These are phyloP conservation scores for Arthrinium puccinioides DNA, from an alignment of 2,329 filamentous ascomycete species.

Conservation along the genomic window DNA sequence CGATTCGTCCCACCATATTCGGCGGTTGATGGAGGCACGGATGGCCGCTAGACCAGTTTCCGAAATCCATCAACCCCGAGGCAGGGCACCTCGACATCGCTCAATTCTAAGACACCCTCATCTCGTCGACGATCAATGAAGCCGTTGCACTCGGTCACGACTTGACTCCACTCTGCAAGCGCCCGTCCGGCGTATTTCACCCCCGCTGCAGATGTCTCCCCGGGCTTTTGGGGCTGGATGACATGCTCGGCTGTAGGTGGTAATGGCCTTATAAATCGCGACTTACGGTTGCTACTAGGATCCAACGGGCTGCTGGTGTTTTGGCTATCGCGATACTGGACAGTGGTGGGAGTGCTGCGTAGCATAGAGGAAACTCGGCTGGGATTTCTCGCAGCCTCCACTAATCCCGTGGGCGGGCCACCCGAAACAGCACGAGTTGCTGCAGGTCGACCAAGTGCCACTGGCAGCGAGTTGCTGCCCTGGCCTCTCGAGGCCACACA, in stretches of 20 bases:
- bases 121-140: conserved; percentile 70
- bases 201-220: conserved; percentile 33
- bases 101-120: conserved; percentile 61
- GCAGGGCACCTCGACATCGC: conserved; percentile 62
- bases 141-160: conserved; percentile 72
- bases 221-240: too few relatives aligned
- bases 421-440: conserved; percentile 42
- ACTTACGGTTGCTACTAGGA: conserved; percentile 8
- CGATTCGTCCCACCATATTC: too few relatives aligned
- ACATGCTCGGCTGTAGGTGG: conserved; percentile 22
- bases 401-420: conserved; percentile 34
- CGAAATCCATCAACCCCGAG: conserved; percentile 58
- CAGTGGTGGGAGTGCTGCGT: not conserved
- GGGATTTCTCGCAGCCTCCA: conserved; percentile 45
- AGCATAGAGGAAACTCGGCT: conserved; percentile 19
- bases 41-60: too few relatives aligned
- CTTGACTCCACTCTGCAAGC: conserved; percentile 69
- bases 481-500: conserved; percentile 41
- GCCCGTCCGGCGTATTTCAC: conserved; percentile 63
- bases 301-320: too few relatives aligned
- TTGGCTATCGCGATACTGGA: too few relatives aligned
- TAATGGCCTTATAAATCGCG: too few relatives aligned
- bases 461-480: conserved; percentile 30
- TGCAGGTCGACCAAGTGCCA: conserved; percentile 30
- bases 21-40: too few relatives aligned